Evolutionary conservation across 352 stramenopile genomes (phyloP).

Genomic region (Phytophthora capsici): DNA sequence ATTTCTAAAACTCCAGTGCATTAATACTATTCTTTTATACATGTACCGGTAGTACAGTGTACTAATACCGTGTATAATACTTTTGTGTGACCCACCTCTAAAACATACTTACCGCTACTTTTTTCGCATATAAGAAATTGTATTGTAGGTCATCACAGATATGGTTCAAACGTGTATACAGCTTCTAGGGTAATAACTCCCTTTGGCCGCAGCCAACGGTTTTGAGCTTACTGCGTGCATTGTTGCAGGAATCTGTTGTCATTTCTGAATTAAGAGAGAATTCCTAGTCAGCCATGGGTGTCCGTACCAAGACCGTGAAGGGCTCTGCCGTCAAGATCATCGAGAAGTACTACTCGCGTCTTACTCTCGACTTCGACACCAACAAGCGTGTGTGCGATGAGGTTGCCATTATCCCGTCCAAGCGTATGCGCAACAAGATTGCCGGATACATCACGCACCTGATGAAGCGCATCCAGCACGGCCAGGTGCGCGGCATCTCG

Average conservation of each 20-base stretch:
- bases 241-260: neutral
- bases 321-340: slow-evolving; percentile 99
- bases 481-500: slow-evolving; percentile 99
- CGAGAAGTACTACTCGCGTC: slow-evolving; percentile 99
- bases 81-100: no score
- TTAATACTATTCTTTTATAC: no score
- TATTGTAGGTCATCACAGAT: no score
- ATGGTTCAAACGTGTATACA: no score
- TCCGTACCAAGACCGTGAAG: slow-evolving; percentile 99
- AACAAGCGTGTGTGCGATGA: slow-evolving; percentile 99
- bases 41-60: no score
- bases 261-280: slow-evolving; percentile 56
- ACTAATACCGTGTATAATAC: no score
- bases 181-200: neutral
- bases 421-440: slow-evolving; percentile 99
- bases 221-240: no score
- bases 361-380: slow-evolving; percentile 99
- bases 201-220: slow-evolving; percentile 20
- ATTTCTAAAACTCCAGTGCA: no score
- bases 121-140: no score
- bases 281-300: slow-evolving; percentile 91
- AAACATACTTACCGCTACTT: no score
- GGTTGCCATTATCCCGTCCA: slow-evolving; percentile 99
- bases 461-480: slow-evolving; percentile 99
- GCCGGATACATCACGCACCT: slow-evolving; percentile 99